These are phyloP conservation scores for Aspergillus terreus DNA, from an alignment of 2,329 filamentous ascomycete species.

Conservation along the genomic window DNA sequence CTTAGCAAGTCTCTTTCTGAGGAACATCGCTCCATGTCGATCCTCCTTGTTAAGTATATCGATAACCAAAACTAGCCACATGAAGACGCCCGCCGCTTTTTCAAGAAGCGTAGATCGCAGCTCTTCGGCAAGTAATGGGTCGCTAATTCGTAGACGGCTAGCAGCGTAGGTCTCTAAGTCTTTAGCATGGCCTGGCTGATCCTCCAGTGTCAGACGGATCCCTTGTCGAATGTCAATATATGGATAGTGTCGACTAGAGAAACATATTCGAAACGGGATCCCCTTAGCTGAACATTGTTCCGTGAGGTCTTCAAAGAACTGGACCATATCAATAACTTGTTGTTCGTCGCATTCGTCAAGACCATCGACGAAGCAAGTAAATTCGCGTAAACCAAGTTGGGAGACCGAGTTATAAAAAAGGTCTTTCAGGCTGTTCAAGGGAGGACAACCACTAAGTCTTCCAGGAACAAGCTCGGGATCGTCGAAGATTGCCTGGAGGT, in stretches of 20 bases:
- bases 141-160: conserved; percentile 14
- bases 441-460: conserved; percentile 1
- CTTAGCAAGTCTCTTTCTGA: conserved; percentile 34
- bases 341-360: conserved; percentile 45
- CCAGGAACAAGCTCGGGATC: conserved; percentile 3
- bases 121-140: conserved; percentile 16
- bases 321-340: conserved; percentile 36
- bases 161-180: conserved; percentile 23
- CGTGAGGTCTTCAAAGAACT: conserved; percentile 32
- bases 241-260: conserved; percentile 46
- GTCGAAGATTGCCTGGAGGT: conserved; percentile 17
- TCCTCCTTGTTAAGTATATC: conserved; percentile 45
- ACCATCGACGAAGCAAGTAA: conserved; percentile 43
- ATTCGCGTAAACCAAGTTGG: conserved; percentile 9
- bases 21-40: conserved; percentile 22
- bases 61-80: conserved; percentile 47
- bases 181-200: conserved; percentile 34
- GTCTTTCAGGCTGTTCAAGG: conserved; percentile 16
- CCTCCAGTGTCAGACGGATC: conserved; percentile 33
- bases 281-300: conserved; percentile 10
- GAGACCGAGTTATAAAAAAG: conserved; percentile 13
- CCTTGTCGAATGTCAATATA: conserved; percentile 32
- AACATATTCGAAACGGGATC: conserved; percentile 23
- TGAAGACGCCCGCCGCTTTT: conserved; percentile 43
- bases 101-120: conserved; percentile 31